Percentiles rank a stretch among this genome's conserved stretches.
phyloP scores from a whole-genome alignment of 1,139 yeast species.

The Zygoascus meyerae region DNA sequence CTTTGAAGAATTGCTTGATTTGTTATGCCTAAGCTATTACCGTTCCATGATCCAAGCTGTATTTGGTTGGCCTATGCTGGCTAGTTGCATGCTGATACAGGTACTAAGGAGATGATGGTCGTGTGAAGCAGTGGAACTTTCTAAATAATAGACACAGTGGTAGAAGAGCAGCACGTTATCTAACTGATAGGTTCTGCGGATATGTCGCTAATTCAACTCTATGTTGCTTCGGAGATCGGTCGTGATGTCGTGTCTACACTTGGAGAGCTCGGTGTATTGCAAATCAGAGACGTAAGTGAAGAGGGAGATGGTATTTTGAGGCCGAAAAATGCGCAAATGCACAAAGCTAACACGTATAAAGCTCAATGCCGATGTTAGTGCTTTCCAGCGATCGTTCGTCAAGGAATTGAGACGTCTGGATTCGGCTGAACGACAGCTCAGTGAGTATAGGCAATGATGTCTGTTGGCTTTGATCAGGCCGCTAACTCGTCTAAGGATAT shows the following conservation, averaged over 20 bases:
- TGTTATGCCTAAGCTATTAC: no score
- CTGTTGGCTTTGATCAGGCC: no score
- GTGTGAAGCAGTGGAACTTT: no score
- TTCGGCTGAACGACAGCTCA: constrained; percentile 56
- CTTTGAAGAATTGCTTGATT: no score
- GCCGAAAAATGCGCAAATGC: background rate
- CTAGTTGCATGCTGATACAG: no score
- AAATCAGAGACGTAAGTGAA: constrained; percentile 61
- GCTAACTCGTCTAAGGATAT: constrained; percentile 18
- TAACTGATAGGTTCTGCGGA: constrained; percentile 67
- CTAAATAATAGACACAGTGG: background rate
- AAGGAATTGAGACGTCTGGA: constrained; percentile 68
- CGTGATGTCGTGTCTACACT: constrained; percentile 81
- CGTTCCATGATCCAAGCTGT: no score
- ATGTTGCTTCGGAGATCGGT: constrained; percentile 84
- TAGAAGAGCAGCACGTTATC: background rate
- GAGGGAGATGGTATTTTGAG: no score
- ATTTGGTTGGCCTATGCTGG: no score
- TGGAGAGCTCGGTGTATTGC: constrained; percentile 81
- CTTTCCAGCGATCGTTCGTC: constrained; percentile 87
- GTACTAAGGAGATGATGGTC: no score
- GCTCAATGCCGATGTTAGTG: constrained; percentile 60
- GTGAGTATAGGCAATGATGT: constrained; percentile 18
- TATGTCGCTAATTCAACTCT: constrained; percentile 88
- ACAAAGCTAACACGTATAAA: constrained; percentile 7